These are phyloP conservation scores for Candida silvatica DNA, from an alignment of 805 yeast species.

Conservation along the genomic window DNA sequence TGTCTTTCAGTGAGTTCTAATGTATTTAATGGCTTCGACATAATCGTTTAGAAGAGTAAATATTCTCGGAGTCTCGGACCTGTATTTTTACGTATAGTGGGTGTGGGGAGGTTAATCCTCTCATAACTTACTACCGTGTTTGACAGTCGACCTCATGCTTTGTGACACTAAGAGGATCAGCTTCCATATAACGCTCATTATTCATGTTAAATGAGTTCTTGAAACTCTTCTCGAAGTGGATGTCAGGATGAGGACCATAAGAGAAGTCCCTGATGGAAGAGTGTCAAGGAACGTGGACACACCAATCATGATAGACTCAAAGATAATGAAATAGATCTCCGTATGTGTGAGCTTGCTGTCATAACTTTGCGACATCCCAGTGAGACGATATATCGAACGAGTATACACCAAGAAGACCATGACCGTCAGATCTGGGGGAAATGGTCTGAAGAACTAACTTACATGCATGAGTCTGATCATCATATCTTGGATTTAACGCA, in stretches of 20 bases:
- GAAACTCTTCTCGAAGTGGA: conserved; percentile 11
- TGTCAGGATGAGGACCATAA: conserved; percentile 26
- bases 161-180: no score
- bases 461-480: conserved; percentile 28
- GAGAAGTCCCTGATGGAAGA: conserved; percentile 58
- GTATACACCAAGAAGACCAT: conserved; percentile 48
- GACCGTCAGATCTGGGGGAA: conserved; percentile 35
- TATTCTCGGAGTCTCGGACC: no score
- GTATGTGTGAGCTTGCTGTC: conserved; percentile 52
- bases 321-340: conserved; percentile 48
- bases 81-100: no score
- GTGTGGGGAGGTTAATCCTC: no score
- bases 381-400: conserved; percentile 66
- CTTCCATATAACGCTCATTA: conserved; percentile 1
- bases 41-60: no score
- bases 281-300: conserved; percentile 39
- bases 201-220: conserved; percentile 2
- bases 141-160: no score
- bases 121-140: no score
- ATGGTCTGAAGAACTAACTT: conserved; percentile 28
- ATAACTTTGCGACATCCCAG: conserved; percentile 72
- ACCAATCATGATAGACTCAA: conserved; percentile 57
- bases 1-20: no score
- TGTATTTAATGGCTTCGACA: no score
- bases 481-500: conserved; percentile 29